These are phyloP conservation scores for Priceomyces medius DNA, from an alignment of 805 yeast species.

Conservation along the genomic window DNA sequence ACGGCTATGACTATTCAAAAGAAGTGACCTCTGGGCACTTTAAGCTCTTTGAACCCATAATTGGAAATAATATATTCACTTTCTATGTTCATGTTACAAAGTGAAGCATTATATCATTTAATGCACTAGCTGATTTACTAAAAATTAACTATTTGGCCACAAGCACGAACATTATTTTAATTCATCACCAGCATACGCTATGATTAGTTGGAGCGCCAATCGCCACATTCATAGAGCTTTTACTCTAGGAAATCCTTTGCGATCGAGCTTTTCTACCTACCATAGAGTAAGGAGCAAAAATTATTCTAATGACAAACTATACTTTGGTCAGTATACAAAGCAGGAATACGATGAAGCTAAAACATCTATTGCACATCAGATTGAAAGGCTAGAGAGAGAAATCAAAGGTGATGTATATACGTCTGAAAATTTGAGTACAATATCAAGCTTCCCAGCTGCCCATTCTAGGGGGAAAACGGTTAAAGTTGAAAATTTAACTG, in stretches of 20 bases:
- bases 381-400: slow-evolving; percentile 28
- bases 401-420: slow-evolving; percentile 38
- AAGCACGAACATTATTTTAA: too few relatives aligned
- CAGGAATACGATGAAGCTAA: slow-evolving; percentile 42
- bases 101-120: too few relatives aligned
- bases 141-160: too few relatives aligned
- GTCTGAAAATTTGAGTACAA: slow-evolving; percentile 31
- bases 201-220: neutral
- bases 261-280: neutral
- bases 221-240: neutral
- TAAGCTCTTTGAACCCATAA: too few relatives aligned
- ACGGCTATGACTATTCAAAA: too few relatives aligned
- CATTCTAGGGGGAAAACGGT: slow-evolving; percentile 13
- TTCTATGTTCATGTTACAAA: too few relatives aligned
- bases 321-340: slow-evolving; percentile 35
- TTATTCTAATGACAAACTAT: slow-evolving; percentile 20
- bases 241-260: neutral
- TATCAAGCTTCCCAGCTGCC: slow-evolving; percentile 35
- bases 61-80: too few relatives aligned
- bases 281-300: neutral
- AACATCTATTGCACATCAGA: slow-evolving; percentile 29
- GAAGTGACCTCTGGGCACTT: too few relatives aligned
- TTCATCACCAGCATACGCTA: neutral
- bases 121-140: too few relatives aligned
- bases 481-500: slow-evolving; percentile 26